phyloP scores from a whole-genome alignment of 805 yeast genomes.

The Clavispora vitiphila region DNA sequence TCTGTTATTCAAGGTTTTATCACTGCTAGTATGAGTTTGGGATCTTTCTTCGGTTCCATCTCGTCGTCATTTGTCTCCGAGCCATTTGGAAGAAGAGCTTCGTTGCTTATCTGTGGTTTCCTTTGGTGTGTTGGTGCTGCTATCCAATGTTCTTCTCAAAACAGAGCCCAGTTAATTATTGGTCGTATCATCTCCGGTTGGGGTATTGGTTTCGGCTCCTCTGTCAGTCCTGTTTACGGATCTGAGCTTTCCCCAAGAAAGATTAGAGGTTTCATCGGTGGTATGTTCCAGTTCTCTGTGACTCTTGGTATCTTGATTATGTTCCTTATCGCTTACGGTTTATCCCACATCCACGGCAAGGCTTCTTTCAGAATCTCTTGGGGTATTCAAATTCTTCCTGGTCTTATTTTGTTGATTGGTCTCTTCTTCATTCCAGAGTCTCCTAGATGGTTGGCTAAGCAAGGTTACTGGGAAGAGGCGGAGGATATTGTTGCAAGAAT shows the following conservation, averaged over 20 bases:
- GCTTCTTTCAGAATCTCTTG: conserved; percentile 16
- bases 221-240: conserved; percentile 18
- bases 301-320: conserved; percentile 17
- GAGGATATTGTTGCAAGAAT: conserved; percentile 16
- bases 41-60: conserved; percentile 68
- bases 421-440: conserved; percentile 18
- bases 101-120: conserved; percentile 14
- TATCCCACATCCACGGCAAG: conserved; percentile 11
- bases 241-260: conserved; percentile 17
- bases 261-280: conserved; percentile 16
- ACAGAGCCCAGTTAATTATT: conserved; percentile 14
- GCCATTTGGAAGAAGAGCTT: conserved; percentile 17
- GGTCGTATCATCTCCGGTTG: conserved; percentile 17
- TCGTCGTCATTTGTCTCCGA: conserved; percentile 17
- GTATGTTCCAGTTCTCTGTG: conserved; percentile 18
- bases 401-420: conserved; percentile 12
- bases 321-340: conserved; percentile 17
- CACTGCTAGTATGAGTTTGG: conserved; percentile 72
- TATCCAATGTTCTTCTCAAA: conserved; percentile 12
- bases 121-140: conserved; percentile 17
- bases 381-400: conserved; percentile 16
- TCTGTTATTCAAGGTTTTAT: conserved; percentile 65
- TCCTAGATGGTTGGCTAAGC: conserved; percentile 29
- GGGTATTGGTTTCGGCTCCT: conserved; percentile 18
- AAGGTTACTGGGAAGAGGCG: conserved; percentile 26